Base-by-base conservation (phyloP, 2,329 filamentous ascomycete genomes). In the Penicillium sp. region DNA sequence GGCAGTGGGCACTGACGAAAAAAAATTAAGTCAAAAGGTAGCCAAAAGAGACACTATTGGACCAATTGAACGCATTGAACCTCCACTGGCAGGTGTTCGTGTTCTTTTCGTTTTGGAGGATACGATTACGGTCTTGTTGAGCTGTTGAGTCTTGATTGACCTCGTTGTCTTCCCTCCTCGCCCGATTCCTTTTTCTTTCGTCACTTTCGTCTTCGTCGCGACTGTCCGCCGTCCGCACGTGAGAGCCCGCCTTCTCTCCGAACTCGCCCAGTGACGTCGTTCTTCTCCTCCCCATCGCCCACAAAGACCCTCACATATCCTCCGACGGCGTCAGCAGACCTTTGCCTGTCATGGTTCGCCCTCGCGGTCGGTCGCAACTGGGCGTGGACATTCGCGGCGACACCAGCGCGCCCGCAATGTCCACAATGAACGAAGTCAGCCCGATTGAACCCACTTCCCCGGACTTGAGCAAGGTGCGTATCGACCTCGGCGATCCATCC, bases 301-400 rank as follows among this genome's bases (percentile, higher is more conserved):
- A 39, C 42, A 34, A 41, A 20, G 22, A 41, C 1, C 38, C 38
- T 45, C 35, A 25, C 51, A 28, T 31, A 43, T 37, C 25, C 38
- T 45, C 37, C 38, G 41, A 48, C 28, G 20, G 47, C 41, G 22
- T 38, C 42, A 20, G 28, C 54, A 20, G 50, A 58, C 31, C 17
- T 14, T 31, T 43, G 37, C 51, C 55, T 60, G 49, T 35, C 59
- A 79, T 79, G 77, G 69, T 70, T 63, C 76, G 78, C 60, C 71
- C 75, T 53, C 74, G 77, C 62, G 73, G 78, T 65, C 75, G 72
- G 58, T 79, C 79, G 28, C 79, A 76, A 62, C 71, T 82, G 57
- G 79, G 79, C 56, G 79, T 71, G 60, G 79, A 81, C 60, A 80
- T 80, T 62, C 75, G 77, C 59, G 79, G 79, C 45, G 79, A 81